Base-by-base conservation (phyloP, 805 yeast genomes). In the Debaryomyces maramus region DNA sequence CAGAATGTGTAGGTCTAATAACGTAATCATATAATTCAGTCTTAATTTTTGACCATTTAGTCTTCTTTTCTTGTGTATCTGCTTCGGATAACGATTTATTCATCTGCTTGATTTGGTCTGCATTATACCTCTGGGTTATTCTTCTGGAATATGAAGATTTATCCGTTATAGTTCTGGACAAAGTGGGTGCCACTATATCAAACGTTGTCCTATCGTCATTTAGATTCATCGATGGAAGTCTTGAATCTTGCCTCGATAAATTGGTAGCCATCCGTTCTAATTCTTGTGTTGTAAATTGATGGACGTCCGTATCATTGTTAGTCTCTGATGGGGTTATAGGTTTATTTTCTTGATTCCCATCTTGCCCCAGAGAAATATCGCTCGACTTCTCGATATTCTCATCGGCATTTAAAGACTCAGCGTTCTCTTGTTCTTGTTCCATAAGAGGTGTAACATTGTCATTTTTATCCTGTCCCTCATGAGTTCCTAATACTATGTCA, bases 1-100 rank as follows among this genome's bases (percentile, higher is more conserved):
- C 55, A 0, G 91, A 72, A 47, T 79, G 81, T 37, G 78, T 56
- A 0, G 96, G 96, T 18, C 78, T 63, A 10, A 78, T 51, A 3
- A 78, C 50, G 42, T 75, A 76, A 29, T 79, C 68, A 52, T 79
- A 78, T 2, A 56, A 34, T n/a, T 57, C 55, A 44, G 49, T 34
- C 52, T 59, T 48, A 58, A 49, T 20, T 38, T 46, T 20, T 54
- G 50, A 45, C 46, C 47, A 34, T 49, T 36, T 27, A 48, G 45
- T 15, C 46, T 39, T 26, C 46, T 47, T 26, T 43, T 27, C 39
- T 31, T 18, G 34, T 11, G 22, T 16, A 13, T 30, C 36, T 2
- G 26, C 30, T 13, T 36, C 29, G 8, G 42, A 22, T 8, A 48
- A 15, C 13, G 49, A 23, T 29, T 38, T 39, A 13, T 41, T 40